These are phyloP conservation scores for Kuraishia capsulata DNA, from an alignment of 805 yeast species.

Conservation along the genomic window DNA sequence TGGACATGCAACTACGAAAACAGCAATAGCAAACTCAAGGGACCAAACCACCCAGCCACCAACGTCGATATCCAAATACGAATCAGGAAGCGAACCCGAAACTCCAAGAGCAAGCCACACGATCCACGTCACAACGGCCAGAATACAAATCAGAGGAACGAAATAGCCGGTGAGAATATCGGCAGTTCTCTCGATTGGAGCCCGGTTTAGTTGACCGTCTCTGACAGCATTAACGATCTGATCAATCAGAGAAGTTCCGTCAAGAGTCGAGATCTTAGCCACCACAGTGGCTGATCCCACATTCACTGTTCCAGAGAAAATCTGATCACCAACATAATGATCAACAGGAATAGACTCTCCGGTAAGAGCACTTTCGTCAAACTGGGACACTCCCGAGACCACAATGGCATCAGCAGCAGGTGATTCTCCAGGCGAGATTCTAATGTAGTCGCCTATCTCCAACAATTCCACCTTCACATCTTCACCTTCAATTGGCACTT, in stretches of 20 bases:
- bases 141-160: constrained; percentile 56
- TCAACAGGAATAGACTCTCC: constrained; percentile 55
- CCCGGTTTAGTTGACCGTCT: constrained; percentile 63
- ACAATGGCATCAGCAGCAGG: constrained; percentile 52
- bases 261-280: constrained; percentile 47
- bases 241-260: constrained; percentile 59
- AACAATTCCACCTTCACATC: constrained; percentile 30
- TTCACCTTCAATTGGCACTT: constrained; percentile 7
- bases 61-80: constrained; percentile 51
- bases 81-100: constrained; percentile 40
- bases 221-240: constrained; percentile 64
- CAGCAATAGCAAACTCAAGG: constrained; percentile 66
- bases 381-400: constrained; percentile 34
- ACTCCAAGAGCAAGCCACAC: constrained; percentile 58
- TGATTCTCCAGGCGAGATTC: constrained; percentile 45
- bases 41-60: constrained; percentile 80
- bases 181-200: constrained; percentile 66
- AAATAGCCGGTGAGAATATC: constrained; percentile 61
- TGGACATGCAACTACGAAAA: constrained; percentile 79
- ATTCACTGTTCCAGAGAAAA: constrained; percentile 68
- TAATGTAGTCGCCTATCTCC: constrained; percentile 43
- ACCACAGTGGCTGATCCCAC: constrained; percentile 44
- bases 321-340: constrained; percentile 51
- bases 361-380: constrained; percentile 55
- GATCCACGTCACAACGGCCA: constrained; percentile 59